phyloP scores from a whole-genome alignment of 163 green algal genomes.

The Trebouxia gelatinosa region DNA sequence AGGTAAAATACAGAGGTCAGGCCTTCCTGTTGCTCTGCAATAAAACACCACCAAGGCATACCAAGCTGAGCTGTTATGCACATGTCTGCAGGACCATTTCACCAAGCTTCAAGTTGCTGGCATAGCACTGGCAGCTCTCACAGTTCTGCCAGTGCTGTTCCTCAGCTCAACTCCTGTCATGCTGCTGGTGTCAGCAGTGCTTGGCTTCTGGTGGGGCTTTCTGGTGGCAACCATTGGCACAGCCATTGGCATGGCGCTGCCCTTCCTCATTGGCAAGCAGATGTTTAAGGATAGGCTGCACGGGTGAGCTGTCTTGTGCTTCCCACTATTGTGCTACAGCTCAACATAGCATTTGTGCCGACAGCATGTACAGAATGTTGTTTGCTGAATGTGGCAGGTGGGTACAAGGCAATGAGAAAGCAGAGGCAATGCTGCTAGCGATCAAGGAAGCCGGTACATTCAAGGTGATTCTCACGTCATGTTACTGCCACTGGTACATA shows the following conservation, averaged over 20 bases:
- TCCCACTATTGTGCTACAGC: not conserved
- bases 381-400: not conserved
- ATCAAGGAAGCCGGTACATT: constrained; percentile 26
- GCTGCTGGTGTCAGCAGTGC: constrained; percentile 20
- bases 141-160: not conserved
- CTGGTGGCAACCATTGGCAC: constrained; percentile 19
- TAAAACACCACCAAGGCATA: too few relatives aligned
- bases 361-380: not conserved
- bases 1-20: constrained; percentile 3
- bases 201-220: constrained; percentile 26
- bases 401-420: constrained; percentile 16
- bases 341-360: too few relatives aligned
- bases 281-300: constrained; percentile 8
- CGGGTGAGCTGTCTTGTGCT: not conserved
- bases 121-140: constrained; percentile 23
- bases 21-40: not conserved
- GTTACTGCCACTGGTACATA: not conserved
- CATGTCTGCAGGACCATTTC: constrained; percentile 19
- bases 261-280: constrained; percentile 23
- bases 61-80: not conserved
- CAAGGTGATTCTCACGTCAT: constrained; percentile 5
- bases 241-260: constrained; percentile 20
- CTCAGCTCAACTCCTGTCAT: constrained; percentile 2
- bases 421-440: constrained; percentile 27
- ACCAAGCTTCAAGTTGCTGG: constrained; percentile 17